phyloP scores from a whole-genome alignment of 2,329 filamentous ascomycete genomes.

The Aspergillus piperis region DNA sequence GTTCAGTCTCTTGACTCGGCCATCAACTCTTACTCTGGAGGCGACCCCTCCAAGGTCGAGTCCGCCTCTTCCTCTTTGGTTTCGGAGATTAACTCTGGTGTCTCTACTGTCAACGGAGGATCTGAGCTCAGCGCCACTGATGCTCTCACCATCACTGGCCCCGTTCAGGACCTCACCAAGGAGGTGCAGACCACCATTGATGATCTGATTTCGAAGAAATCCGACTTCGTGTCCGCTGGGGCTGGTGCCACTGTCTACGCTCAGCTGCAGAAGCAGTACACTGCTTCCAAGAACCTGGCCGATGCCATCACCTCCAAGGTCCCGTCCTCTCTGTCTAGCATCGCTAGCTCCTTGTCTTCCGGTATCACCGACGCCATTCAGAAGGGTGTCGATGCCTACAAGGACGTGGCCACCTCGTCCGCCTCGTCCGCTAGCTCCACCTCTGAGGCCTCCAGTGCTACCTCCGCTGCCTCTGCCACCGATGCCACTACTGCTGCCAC shows the following conservation, averaged over 20 bases:
- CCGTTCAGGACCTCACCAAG: constrained; percentile 30
- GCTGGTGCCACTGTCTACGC: constrained; percentile 24
- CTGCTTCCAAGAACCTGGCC: constrained; percentile 28
- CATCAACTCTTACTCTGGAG: constrained; percentile 29
- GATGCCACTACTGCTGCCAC: constrained; percentile 6
- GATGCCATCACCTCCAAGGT: constrained; percentile 35
- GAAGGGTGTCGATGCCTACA: constrained; percentile 32
- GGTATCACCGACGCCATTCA: constrained; percentile 37
- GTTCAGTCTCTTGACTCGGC: constrained; percentile 25
- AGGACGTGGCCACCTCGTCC: constrained; percentile 15
- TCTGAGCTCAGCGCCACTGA: constrained; percentile 26
- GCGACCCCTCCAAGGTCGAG: constrained; percentile 21
- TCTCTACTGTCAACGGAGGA: constrained; percentile 25
- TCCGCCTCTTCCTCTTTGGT: constrained; percentile 28
- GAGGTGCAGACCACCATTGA: constrained; percentile 27
- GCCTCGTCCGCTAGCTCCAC: not conserved
- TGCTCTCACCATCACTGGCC: constrained; percentile 29
- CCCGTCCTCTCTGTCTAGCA: constrained; percentile 23
- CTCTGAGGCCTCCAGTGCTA: constrained; percentile 6
- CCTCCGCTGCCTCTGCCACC: constrained; percentile 4
- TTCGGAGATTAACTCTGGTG: constrained; percentile 29
- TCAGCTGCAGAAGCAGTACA: constrained; percentile 28
- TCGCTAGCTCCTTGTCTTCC: constrained; percentile 29
- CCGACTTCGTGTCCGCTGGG: constrained; percentile 27
- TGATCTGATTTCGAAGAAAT: constrained; percentile 31